Base-by-base conservation (phyloP, 352 stramenopile genomes). In the Thalassiosira mediterranea region DNA sequence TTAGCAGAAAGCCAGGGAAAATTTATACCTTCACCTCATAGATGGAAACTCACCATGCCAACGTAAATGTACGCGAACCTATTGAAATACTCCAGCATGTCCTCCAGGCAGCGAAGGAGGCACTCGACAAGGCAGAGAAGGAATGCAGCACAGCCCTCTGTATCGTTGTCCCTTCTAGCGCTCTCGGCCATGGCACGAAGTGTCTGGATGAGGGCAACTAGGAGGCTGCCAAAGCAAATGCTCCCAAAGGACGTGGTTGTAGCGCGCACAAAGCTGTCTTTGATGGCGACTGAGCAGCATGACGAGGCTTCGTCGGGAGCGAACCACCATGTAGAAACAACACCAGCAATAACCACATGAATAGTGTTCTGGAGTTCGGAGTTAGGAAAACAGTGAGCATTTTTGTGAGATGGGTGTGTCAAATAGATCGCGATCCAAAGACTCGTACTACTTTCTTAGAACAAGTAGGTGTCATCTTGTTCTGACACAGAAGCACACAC, bases 241-340 rank as follows among this genome's bases (percentile, higher is more conserved):
- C 62, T 83, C 57, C 95, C 85, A 96, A 91, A 88, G 0, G 68
- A 84, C 4, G 92, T 96, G 5, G 95, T 98, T 23, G 88, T 94
- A 34, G 88, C 89, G 32, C 95, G 91, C 64, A 90, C 86, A 23
- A 98, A 81, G 0, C 90, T 94, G 47, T 94, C 89, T 48, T 85
- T 88, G 1, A 96, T 95, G 4, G 94, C 93, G 2, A 46, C 51
- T 1, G 76, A 91, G 56, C 82, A 90, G 48, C 73, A 80, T 8
- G 60, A 78, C n/a, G 88, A 90, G 2, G 73, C 76, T 28, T 95
- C 96, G 56, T 97, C 91, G 11, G 92, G 90, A 89, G 69, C 68
- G 88, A 97, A 98, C 96, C 96, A 98, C 88, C 97, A 98, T 3
- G 94, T 97, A n/a, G 92, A 95, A 34, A 98, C 93, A 0, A 96